These are phyloP conservation scores for Euphorbia pulcherrima DNA, from an alignment of 345 rosid genomes.

Conservation along the genomic window DNA sequence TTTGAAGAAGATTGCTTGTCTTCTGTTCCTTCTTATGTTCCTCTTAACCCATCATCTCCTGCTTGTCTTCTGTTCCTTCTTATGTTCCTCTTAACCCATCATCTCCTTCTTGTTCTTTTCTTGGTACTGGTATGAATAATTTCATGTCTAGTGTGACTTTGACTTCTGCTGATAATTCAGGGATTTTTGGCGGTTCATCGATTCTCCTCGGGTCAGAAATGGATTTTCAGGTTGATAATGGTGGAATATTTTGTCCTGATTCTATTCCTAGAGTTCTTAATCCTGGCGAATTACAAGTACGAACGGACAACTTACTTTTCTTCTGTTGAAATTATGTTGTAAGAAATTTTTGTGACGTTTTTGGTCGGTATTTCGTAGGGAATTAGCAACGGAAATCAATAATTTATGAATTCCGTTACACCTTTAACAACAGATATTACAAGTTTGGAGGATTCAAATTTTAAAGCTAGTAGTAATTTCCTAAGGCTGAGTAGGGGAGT, in stretches of 20 bases:
- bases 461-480: conserved; percentile 66
- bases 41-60: conserved; percentile 55
- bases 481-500: too few species aligned
- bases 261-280: conserved; percentile 42
- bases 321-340: not conserved
- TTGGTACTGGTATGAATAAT: conserved; percentile 36
- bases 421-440: conserved; percentile 58
- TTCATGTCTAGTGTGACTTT: conserved; percentile 40
- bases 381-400: conserved; percentile 45
- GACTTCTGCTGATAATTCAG: conserved; percentile 41
- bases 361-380: conserved; percentile 34
- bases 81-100: conserved; percentile 54
- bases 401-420: conserved; percentile 39
- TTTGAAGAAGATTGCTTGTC: conserved; percentile 77
- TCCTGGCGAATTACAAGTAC: conserved; percentile 68
- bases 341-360: too few species aligned
- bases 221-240: conserved; percentile 63
- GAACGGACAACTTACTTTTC: not conserved
- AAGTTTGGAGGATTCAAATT: conserved; percentile 66
- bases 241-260: conserved; percentile 55
- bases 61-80: conserved; percentile 57
- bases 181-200: conserved; percentile 33
- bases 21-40: conserved; percentile 57
- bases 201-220: conserved; percentile 40
- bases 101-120: conserved; percentile 50